These are phyloP conservation scores for Ceratocystis huliohia DNA, from an alignment of 2,329 filamentous ascomycete species.

Conservation along the genomic window DNA sequence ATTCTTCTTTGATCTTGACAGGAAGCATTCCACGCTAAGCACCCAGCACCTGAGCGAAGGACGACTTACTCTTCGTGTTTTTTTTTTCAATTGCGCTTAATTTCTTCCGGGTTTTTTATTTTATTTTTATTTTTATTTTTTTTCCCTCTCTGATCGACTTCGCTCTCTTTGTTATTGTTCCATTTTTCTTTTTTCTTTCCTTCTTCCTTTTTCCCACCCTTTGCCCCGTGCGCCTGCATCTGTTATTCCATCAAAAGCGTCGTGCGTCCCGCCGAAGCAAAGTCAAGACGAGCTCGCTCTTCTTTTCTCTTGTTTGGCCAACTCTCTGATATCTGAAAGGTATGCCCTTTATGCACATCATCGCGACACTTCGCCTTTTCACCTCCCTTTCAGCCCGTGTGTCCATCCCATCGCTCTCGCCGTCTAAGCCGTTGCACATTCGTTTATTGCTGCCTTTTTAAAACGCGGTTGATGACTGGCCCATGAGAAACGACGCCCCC, in stretches of 20 bases:
- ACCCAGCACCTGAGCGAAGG: not conserved
- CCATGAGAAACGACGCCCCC: too few species aligned
- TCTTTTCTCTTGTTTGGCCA: slow-evolving; percentile 4
- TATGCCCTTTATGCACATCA: not conserved
- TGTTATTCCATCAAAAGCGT: slow-evolving; percentile 14
- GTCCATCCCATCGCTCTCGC: not conserved
- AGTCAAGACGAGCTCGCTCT: not conserved
- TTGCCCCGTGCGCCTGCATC: not conserved
- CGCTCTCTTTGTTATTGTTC: not conserved
- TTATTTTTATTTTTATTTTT: slow-evolving; percentile 10
- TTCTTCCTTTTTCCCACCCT: not conserved
- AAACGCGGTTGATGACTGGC: too few species aligned
- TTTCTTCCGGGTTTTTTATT: not conserved
- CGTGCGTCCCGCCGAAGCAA: slow-evolving; percentile 18
- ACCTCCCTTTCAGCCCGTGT: not conserved
- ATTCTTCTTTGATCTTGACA: not conserved
- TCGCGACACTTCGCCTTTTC: not conserved
- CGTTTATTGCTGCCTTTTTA: not conserved
- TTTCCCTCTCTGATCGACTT: not conserved
- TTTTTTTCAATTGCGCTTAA: slow-evolving; percentile 1
- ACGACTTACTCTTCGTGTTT: not conserved
- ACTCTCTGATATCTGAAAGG: slow-evolving; percentile 7
- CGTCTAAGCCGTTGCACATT: not conserved
- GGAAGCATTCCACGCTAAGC: slow-evolving; percentile 3
- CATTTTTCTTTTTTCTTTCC: slow-evolving; percentile 21